A percentile compares a stretch with the other conserved stretches of the same genome.
Evolutionary conservation across 768 basidiomycete species (phyloP).

Genomic region (Hebeloma cylindrosporum): DNA sequence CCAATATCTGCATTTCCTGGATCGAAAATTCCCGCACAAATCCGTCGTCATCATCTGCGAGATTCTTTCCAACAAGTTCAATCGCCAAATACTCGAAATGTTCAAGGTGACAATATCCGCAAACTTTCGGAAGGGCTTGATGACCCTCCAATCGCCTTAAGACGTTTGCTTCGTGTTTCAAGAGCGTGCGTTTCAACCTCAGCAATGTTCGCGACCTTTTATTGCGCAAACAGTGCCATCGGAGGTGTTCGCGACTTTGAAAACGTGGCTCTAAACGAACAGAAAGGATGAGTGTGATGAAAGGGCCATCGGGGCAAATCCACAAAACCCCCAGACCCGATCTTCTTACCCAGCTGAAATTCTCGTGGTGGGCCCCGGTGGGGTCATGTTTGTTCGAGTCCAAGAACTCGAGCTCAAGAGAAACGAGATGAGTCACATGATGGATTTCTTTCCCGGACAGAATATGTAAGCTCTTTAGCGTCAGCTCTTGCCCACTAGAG

Average conservation of each 20-base stretch:
- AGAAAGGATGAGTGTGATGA: not conserved
- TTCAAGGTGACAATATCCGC: constrained; percentile 26
- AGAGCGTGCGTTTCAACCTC: constrained; percentile 23
- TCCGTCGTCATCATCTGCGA: constrained; percentile 19
- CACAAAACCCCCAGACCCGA: not conserved
- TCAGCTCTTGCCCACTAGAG: no score
- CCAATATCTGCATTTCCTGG: constrained; percentile 12
- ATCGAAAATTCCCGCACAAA: not conserved
- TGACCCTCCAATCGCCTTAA: constrained; percentile 29
- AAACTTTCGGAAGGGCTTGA: constrained; percentile 26
- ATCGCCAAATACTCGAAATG: constrained; percentile 36
- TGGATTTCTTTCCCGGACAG: no score
- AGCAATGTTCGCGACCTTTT: constrained; percentile 30
- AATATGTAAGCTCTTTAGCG: no score
- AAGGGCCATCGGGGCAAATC: not conserved
- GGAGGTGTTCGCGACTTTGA: not conserved
- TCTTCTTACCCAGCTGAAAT: not conserved
- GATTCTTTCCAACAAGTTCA: constrained; percentile 24
- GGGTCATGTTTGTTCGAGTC: no score
- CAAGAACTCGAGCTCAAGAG: no score
- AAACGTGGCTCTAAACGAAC: not conserved
- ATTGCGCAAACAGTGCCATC: not conserved
- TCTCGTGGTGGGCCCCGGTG: no score
- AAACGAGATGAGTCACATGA: no score
- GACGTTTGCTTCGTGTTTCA: constrained; percentile 26